Percentiles rank a stretch among this genome's conserved stretches.
phyloP scores from a whole-genome alignment of 2,329 filamentous ascomycete genomes.

The Thelonectria discophora region DNA sequence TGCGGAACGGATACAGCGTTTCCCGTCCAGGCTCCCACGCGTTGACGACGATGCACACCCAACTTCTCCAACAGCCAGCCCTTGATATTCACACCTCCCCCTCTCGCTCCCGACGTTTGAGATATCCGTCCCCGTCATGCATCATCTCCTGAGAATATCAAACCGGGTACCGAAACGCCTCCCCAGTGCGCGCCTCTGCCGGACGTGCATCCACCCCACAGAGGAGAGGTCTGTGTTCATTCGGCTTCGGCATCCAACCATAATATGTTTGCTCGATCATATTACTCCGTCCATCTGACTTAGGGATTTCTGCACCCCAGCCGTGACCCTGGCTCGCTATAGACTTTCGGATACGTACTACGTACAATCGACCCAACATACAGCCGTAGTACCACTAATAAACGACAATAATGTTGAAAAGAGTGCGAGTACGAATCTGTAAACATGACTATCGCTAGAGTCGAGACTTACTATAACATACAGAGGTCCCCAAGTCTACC shows the following conservation, averaged over 20 bases:
- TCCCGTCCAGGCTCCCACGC: too few species aligned
- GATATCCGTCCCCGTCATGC: background rate
- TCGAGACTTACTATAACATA: slow-evolving; percentile 8
- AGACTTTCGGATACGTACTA: too few species aligned
- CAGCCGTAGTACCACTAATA: background rate
- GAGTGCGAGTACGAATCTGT: background rate
- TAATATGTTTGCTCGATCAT: background rate
- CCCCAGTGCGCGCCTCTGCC: background rate
- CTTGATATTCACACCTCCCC: slow-evolving; percentile 6
- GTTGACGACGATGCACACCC: too few species aligned
- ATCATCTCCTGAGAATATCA: background rate
- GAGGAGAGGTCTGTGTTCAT: background rate
- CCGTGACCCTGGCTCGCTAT: background rate
- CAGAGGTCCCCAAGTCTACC: slow-evolving; percentile 7
- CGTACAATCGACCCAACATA: too few species aligned
- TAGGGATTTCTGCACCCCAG: background rate
- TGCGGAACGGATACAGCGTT: too few species aligned
- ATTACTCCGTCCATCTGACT: too few species aligned
- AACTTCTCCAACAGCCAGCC: background rate
- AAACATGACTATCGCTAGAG: background rate
- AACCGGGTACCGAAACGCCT: background rate
- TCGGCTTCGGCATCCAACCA: background rate
- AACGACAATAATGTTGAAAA: background rate
- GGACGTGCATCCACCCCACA: background rate
- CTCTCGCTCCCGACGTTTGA: background rate